These are phyloP conservation scores for Filobasidium floriforme DNA, from an alignment of 768 basidiomycete species.

Conservation along the genomic window DNA sequence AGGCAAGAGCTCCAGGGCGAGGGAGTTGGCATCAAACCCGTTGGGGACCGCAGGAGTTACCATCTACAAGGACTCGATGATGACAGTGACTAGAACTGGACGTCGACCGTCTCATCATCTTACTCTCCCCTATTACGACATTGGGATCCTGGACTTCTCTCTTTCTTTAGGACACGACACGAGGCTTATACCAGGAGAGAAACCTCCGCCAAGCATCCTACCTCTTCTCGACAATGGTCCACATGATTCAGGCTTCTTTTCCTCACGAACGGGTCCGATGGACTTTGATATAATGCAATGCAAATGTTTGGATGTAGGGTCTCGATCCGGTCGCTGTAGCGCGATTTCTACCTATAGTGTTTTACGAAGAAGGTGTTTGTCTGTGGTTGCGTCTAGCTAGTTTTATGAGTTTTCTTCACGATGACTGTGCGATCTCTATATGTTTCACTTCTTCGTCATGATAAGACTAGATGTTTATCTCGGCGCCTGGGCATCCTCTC, in stretches of 20 bases:
- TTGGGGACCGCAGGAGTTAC: slow-evolving; percentile 17
- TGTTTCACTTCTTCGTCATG: not conserved
- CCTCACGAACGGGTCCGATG: not conserved
- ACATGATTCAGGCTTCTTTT: not conserved
- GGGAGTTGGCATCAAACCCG: slow-evolving; percentile 18
- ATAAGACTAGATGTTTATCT: not conserved
- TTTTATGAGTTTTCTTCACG: no score
- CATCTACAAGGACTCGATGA: slow-evolving; percentile 15
- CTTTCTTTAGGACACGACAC: not conserved
- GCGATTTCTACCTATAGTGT: not conserved
- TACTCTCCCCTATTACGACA: not conserved
- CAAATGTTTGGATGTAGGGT: not conserved
- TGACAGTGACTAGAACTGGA: not conserved
- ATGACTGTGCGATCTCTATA: no score
- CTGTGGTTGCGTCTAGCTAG: not conserved
- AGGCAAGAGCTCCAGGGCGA: slow-evolving; percentile 13
- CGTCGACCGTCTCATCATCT: not conserved
- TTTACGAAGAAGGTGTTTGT: not conserved
- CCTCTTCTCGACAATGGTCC: no score
- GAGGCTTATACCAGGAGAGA: not conserved
- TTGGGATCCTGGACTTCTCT: not conserved
- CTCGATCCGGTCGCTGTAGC: not conserved
- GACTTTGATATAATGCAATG: not conserved
- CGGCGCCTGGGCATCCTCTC: not conserved
- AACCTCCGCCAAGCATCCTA: no score